These are phyloP conservation scores for Coniophora puteana DNA, from an alignment of 1,284 basidiomycete species.

Conservation along the genomic window DNA sequence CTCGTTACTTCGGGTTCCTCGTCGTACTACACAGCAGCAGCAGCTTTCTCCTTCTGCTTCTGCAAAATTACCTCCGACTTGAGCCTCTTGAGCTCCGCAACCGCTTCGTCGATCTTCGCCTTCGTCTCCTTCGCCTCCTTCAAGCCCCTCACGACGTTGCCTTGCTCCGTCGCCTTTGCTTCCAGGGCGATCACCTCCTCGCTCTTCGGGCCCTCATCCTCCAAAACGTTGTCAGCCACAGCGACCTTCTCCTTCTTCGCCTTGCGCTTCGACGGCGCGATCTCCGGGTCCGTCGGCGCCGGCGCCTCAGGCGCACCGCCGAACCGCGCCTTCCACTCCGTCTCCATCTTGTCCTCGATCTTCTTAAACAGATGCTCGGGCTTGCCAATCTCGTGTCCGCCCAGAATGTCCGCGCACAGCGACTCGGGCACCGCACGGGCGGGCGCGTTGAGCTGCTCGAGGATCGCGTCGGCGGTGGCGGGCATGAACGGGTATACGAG, in stretches of 20 bases:
- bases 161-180: slow-evolving; percentile 73
- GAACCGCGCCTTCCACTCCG: slow-evolving; percentile 81
- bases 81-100: slow-evolving; percentile 45
- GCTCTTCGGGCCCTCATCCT: slow-evolving; percentile 52
- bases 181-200: slow-evolving; percentile 63
- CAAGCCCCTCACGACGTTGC: slow-evolving; percentile 61
- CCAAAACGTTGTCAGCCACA: slow-evolving; percentile 10
- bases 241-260: slow-evolving; percentile 34
- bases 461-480: slow-evolving; percentile 77
- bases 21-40: too few species aligned
- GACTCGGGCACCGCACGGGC: slow-evolving; percentile 70
- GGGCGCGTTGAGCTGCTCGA: slow-evolving; percentile 89
- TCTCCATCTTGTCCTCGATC: slow-evolving; percentile 90
- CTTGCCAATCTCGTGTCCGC: slow-evolving; percentile 83
- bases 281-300: slow-evolving; percentile 38
- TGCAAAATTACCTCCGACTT: slow-evolving; percentile 41
- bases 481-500: slow-evolving; percentile 98
- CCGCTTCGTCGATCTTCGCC: slow-evolving; percentile 58
- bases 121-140: slow-evolving; percentile 71
- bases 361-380: slow-evolving; percentile 92
- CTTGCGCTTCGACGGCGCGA: slow-evolving; percentile 52
- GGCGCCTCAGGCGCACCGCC: slow-evolving; percentile 56
- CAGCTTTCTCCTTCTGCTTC: too few species aligned
- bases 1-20: too few species aligned
- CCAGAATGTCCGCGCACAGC: slow-evolving; percentile 78